phyloP scores from a whole-genome alignment of 768 basidiomycete species.

The Kwoniella europaea region DNA sequence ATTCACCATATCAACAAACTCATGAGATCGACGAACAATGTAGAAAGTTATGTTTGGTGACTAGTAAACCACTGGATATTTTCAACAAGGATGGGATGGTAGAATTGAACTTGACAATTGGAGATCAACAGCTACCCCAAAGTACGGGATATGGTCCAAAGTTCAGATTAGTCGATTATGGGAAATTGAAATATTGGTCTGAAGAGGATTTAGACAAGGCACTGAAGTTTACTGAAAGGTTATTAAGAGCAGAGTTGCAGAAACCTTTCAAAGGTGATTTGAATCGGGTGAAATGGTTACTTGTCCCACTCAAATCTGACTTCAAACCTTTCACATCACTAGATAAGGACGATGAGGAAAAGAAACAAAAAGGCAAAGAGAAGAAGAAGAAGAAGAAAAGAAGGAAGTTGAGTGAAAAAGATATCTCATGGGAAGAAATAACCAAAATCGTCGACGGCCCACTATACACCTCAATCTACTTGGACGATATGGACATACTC shows the following conservation, averaged over 20 bases:
- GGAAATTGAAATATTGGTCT: slow-evolving; percentile 30
- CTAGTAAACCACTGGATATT: slow-evolving; percentile 29
- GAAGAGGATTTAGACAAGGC: slow-evolving; percentile 26
- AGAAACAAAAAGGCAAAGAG: too few species aligned
- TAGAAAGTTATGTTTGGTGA: slow-evolving; percentile 31
- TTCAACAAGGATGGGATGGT: slow-evolving; percentile 9
- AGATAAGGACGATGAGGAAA: too few species aligned
- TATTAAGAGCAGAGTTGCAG: slow-evolving; percentile 32
- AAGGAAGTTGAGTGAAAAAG: slow-evolving; percentile 1
- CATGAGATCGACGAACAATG: slow-evolving; percentile 5
- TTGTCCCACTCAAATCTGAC: slow-evolving; percentile 32
- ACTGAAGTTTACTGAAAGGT: slow-evolving; percentile 29
- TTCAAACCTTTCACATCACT: neutral
- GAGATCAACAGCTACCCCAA: slow-evolving; percentile 2
- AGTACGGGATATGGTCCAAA: slow-evolving; percentile 1
- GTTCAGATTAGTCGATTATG: slow-evolving; percentile 14
- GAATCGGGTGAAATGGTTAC: slow-evolving; percentile 28
- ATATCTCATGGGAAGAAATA: slow-evolving; percentile 46
- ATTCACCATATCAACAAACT: slow-evolving; percentile 2
- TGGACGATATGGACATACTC: slow-evolving; percentile 4
- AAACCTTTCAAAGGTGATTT: slow-evolving; percentile 17
- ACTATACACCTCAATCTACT: slow-evolving; percentile 19
- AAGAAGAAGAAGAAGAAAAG: neutral
- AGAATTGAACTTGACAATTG: slow-evolving; percentile 9
- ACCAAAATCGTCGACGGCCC: slow-evolving; percentile 17